A percentile compares a stretch with the other conserved stretches of the same genome.
Evolutionary conservation across 2,329 filamentous ascomycete genomes (phyloP).

Genomic region (Scleromitrula shiraiana): DNA sequence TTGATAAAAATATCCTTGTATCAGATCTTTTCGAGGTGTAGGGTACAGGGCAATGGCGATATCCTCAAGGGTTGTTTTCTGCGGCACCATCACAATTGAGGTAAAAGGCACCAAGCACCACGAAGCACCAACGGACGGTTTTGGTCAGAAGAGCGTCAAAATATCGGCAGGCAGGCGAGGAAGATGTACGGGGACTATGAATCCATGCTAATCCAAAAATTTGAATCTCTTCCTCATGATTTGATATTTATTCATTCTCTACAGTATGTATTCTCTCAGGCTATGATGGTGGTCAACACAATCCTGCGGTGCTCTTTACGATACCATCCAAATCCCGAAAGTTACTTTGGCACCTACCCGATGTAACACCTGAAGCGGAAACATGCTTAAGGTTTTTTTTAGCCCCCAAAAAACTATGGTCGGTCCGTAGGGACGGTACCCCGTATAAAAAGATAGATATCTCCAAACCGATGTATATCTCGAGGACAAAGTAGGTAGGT

Average conservation of each 20-base stretch:
- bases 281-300: conserved; percentile 1
- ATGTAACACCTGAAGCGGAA: conserved; percentile 6
- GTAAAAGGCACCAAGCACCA: background rate
- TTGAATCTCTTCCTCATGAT: background rate
- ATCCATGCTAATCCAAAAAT: background rate
- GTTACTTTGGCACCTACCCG: conserved; percentile 5
- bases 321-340: background rate
- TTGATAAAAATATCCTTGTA: conserved; percentile 2
- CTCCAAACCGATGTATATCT: too few species aligned
- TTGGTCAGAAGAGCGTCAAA: background rate
- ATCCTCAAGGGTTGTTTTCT: background rate
- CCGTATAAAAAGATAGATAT: conserved; percentile 2
- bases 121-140: background rate
- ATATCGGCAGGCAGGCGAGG: background rate
- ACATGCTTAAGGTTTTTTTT: background rate
- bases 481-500: too few species aligned
- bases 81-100: background rate
- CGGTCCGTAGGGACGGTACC: conserved; percentile 11
- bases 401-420: background rate
- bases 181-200: background rate
- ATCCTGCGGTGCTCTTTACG: conserved; percentile 2
- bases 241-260: background rate
- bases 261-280: background rate
- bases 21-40: conserved; percentile 6
- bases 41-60: background rate